A percentile compares a stretch with the other conserved stretches of the same genome.
These are phyloP conservation scores for Hanseniaspora jakobsenii DNA, from an alignment of 805 yeast species.

Conservation along the genomic window DNA sequence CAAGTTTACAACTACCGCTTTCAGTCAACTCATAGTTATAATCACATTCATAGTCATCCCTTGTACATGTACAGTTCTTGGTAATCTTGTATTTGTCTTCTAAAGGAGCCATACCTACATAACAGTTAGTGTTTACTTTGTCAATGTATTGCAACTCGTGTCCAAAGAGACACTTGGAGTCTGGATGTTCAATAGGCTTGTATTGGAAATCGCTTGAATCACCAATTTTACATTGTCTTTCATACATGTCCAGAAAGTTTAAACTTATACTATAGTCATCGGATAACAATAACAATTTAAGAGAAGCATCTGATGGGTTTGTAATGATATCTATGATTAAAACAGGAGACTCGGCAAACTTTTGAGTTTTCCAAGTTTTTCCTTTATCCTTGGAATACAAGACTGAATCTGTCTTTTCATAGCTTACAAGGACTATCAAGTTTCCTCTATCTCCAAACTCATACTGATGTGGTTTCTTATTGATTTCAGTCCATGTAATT, in stretches of 20 bases:
- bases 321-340: slow-evolving; percentile 66
- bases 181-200: slow-evolving; percentile 52
- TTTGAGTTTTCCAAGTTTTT: slow-evolving; percentile 52
- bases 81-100: slow-evolving; percentile 43
- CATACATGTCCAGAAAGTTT: slow-evolving; percentile 44
- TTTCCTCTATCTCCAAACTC: slow-evolving; percentile 95
- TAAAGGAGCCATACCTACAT: slow-evolving; percentile 57
- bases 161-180: slow-evolving; percentile 54
- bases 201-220: slow-evolving; percentile 48
- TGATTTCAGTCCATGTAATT: slow-evolving; percentile 68
- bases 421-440: slow-evolving; percentile 57
- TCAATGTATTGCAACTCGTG: slow-evolving; percentile 51
- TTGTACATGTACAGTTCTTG: slow-evolving; percentile 68
- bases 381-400: slow-evolving; percentile 72
- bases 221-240: slow-evolving; percentile 45
- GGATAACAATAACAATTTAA: slow-evolving; percentile 60
- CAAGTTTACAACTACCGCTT: slow-evolving; percentile 79
- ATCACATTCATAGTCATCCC: slow-evolving; percentile 89
- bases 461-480: slow-evolving; percentile 73
- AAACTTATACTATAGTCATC: slow-evolving; percentile 37
- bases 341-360: slow-evolving; percentile 48
- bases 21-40: slow-evolving; percentile 57
- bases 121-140: slow-evolving; percentile 44
- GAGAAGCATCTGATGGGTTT: slow-evolving; percentile 81
- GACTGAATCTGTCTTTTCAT: slow-evolving; percentile 45